These are phyloP conservation scores for Sanguinoderma infundibulare DNA, from an alignment of 1,284 basidiomycete genomes.

Conservation along the genomic window DNA sequence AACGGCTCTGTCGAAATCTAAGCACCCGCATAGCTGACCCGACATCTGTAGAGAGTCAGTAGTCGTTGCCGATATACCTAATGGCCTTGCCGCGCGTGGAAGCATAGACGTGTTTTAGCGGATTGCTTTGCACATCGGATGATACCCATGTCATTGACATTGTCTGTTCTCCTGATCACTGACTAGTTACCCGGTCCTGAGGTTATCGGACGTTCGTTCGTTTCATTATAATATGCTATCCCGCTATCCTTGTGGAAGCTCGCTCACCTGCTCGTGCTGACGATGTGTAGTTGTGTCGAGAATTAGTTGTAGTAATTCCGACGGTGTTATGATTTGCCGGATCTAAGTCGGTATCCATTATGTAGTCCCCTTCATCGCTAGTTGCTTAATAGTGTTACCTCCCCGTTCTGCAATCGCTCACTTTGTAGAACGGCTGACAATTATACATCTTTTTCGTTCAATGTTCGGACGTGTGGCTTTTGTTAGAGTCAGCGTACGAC, in stretches of 20 bases:
- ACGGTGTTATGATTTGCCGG: slow-evolving; percentile 5
- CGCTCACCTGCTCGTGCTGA: not conserved
- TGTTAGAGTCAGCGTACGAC: not conserved
- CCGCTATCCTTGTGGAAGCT: slow-evolving; percentile 13
- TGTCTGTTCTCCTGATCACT: slow-evolving; percentile 1
- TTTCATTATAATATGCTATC: slow-evolving; percentile 20
- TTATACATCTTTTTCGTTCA: slow-evolving; percentile 18
- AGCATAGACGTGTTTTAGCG: slow-evolving; percentile 17
- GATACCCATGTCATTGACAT: slow-evolving; percentile 18
- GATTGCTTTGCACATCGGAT: slow-evolving; percentile 19
- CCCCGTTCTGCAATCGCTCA: not conserved
- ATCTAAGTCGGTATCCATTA: no score
- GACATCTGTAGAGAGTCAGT: slow-evolving; percentile 9
- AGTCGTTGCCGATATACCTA: slow-evolving; percentile 18
- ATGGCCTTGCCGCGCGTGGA: slow-evolving; percentile 6
- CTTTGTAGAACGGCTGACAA: not conserved
- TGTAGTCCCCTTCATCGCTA: slow-evolving; percentile 14
- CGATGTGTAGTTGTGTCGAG: slow-evolving; percentile 7
- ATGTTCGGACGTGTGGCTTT: not conserved
- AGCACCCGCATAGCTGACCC: not conserved
- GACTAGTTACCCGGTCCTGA: not conserved
- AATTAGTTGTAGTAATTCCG: slow-evolving; percentile 7
- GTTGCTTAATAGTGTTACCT: not conserved
- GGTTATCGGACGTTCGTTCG: slow-evolving; percentile 4
- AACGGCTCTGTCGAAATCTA: not conserved